Percentiles rank a stretch among this genome's conserved stretches.
Conservation (phyloP, 164 flowering plant species). For the Houttuynia cordata region DNA sequence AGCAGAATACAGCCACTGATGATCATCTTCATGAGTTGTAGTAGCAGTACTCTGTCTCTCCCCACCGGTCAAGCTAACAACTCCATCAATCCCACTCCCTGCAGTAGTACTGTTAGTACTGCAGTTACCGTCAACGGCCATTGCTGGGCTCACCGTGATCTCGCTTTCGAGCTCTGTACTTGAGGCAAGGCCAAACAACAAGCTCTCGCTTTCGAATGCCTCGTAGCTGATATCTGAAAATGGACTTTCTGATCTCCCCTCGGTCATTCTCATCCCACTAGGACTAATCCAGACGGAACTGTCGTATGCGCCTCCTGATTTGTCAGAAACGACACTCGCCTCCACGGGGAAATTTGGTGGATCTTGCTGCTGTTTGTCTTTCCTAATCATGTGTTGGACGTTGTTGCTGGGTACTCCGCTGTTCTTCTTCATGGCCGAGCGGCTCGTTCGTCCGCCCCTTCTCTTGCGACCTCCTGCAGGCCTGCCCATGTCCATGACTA, state of each 20-base stretch:
- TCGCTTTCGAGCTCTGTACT: background rate
- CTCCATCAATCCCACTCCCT: background rate
- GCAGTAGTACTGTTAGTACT: background rate
- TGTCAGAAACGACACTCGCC: too few species aligned
- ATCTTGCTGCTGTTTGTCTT: background rate
- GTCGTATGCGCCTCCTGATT: too few species aligned
- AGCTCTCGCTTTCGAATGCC: background rate
- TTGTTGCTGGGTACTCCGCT: conserved; percentile 1
- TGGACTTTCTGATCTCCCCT: background rate
- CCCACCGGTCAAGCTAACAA: background rate
- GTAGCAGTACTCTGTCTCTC: background rate
- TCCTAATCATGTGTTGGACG: background rate
- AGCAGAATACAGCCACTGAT: background rate
- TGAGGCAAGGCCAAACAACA: too few species aligned
- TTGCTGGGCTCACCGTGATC: background rate
- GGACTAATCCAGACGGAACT: too few species aligned
- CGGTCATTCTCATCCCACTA: too few species aligned
- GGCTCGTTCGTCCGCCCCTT: conserved; percentile 20
- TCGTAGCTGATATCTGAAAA: background rate
- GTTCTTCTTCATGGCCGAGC: conserved; percentile 24
- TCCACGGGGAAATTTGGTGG: too few species aligned
- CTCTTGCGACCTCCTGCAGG: conserved; percentile 11
- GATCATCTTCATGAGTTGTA: background rate
- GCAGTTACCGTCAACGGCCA: background rate
- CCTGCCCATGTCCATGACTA: conserved; percentile 11